Evolutionary conservation across 306 rosid genomes (phyloP), one percentile per base, ranked within the genome.

Genomic region (Prinsepia uniflora): DNA sequence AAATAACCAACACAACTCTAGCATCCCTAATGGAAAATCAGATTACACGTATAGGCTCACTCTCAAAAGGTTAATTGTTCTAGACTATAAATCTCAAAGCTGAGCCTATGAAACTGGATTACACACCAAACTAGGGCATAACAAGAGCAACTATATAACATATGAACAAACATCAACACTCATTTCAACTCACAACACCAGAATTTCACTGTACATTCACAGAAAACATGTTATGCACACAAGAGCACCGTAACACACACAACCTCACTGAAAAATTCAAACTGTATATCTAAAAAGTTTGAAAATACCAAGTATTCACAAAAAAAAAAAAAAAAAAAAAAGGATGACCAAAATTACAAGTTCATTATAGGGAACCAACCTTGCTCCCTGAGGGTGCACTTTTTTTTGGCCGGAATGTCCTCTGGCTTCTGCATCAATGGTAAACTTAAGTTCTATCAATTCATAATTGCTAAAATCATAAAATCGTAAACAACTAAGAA

Each of bases 381-480:
- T 94, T 94, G 66, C 99, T 94, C 75, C 99, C 99, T 53, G 99
- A 91, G 30, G 99, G 99, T 66, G 95, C 92, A 72, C 96, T 91
- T 75, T 94, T 94, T 80, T 94, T 94, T 0, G 97, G 99, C 74
- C 99, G 97, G 79, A 94, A 94, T 63, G 99, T 94, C 81, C 90
- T 86, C 81, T 94, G 99, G 80, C 86, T 94, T 86, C 99, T 91
- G 95, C 74, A 44, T 10, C 65, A 70, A 22, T 44, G 57, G 24
- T 9, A 44, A 7, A 15, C 77, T 72, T 64, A 55, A 78, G 50
- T 63, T 53, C 40, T 59, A 59, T 10, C 48, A 63, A 54, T 45
- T 36, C 1, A 61, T 34, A 7, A 67, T 50, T 34, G 8, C 62
- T 7, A 53, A 12, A 39, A 24, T 53, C 24, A 46, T 5, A 55